These are phyloP conservation scores for Colletotrichum phormii DNA, from an alignment of 2,329 filamentous ascomycete genomes.

Conservation along the genomic window DNA sequence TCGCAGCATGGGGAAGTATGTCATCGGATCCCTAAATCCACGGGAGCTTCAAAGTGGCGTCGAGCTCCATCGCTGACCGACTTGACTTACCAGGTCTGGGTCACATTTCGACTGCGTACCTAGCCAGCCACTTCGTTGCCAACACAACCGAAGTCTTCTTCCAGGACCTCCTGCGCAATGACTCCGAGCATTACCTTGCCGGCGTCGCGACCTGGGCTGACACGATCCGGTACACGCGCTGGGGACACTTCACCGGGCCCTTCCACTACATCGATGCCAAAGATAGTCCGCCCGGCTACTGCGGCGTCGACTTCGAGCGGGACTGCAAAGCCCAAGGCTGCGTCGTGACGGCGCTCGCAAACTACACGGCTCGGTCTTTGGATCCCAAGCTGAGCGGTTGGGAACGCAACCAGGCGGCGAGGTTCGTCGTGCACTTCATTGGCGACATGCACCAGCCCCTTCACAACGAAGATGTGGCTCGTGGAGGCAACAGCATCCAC, in stretches of 20 bases:
- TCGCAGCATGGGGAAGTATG: conserved; percentile 56
- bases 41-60: background rate
- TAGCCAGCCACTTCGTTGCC: conserved; percentile 71
- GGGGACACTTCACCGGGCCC: conserved; percentile 69
- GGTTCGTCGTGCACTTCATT: conserved; percentile 76
- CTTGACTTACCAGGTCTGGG: conserved; percentile 61
- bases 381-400: conserved; percentile 57
- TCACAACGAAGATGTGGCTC: conserved; percentile 71
- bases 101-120: conserved; percentile 73
- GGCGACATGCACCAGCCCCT: conserved; percentile 78
- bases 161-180: conserved; percentile 66
- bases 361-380: conserved; percentile 68
- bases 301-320: conserved; percentile 67
- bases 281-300: conserved; percentile 68
- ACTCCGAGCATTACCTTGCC: conserved; percentile 69
- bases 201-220: conserved; percentile 76
- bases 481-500: conserved; percentile 76
- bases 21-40: conserved; percentile 1
- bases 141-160: conserved; percentile 67
- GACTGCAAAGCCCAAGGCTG: conserved; percentile 74
- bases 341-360: conserved; percentile 69
- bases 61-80: conserved; percentile 21
- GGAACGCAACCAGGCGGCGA: conserved; percentile 69
- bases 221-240: conserved; percentile 72
- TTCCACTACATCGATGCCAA: conserved; percentile 79